These are phyloP conservation scores for Tephrocybe sp. DNA, from an alignment of 768 basidiomycete genomes.

Conservation along the genomic window DNA sequence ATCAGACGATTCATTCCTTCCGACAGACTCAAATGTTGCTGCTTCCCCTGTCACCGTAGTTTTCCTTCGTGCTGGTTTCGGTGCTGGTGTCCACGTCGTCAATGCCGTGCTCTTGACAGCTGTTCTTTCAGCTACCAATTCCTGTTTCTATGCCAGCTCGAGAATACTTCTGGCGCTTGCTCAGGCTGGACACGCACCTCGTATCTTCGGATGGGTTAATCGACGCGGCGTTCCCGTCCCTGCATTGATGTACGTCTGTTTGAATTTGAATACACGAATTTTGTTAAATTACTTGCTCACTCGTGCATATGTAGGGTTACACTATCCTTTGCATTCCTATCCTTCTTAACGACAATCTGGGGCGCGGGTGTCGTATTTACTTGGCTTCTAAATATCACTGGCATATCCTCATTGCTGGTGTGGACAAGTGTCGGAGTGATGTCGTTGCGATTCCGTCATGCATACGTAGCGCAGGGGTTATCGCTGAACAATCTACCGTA, in stretches of 20 bases:
- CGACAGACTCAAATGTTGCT: conserved; percentile 44
- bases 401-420: conserved; percentile 64
- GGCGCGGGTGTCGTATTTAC: conserved; percentile 51
- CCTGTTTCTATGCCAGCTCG: conserved; percentile 65
- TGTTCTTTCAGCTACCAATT: conserved; percentile 61
- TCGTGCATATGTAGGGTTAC: conserved; percentile 34
- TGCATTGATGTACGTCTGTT: conserved; percentile 42
- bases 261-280: conserved; percentile 18
- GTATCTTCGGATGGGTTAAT: conserved; percentile 62
- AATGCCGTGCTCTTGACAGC: conserved; percentile 69
- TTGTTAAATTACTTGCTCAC: conserved; percentile 15
- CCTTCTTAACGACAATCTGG: conserved; percentile 60
- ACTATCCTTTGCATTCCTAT: conserved; percentile 44
- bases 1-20: neutral
- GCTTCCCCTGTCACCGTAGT: conserved; percentile 65
- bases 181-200: conserved; percentile 61
- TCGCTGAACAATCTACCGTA: conserved; percentile 55
- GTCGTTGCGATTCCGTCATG: conserved; percentile 60
- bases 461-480: conserved; percentile 53
- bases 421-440: conserved; percentile 60
- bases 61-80: conserved; percentile 59
- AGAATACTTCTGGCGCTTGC: conserved; percentile 62
- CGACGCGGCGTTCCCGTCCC: conserved; percentile 61
- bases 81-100: conserved; percentile 58
- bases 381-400: conserved; percentile 62